phyloP scores from a whole-genome alignment of 2,329 filamentous ascomycete species.

The Nothophoma quercina region DNA sequence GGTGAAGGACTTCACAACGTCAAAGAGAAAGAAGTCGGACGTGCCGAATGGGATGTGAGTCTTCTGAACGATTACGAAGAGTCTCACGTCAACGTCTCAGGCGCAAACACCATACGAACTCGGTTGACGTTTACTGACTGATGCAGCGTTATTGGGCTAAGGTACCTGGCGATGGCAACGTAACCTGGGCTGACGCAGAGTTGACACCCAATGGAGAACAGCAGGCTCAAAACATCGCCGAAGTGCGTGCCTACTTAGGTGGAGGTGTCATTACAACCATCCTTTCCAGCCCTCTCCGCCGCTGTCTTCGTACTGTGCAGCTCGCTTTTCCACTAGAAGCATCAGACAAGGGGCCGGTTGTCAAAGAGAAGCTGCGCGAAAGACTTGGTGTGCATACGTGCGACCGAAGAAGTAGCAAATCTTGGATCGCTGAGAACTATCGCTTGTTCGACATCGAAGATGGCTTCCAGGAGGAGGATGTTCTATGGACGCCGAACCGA shows the following conservation, averaged over 20 bases:
- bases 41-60: constrained; percentile 69
- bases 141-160: constrained; percentile 66
- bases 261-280: constrained; percentile 34
- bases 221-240: constrained; percentile 64
- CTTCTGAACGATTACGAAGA: not conserved
- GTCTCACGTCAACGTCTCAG: not conserved
- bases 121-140: not conserved
- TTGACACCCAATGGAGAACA: constrained; percentile 63
- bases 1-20: constrained; percentile 70
- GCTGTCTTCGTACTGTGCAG: constrained; percentile 68
- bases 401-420: constrained; percentile 63
- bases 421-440: constrained; percentile 58
- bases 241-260: constrained; percentile 61
- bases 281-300: constrained; percentile 63
- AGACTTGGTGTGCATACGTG: constrained; percentile 71
- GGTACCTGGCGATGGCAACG: constrained; percentile 66
- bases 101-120: not conserved
- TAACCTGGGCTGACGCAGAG: constrained; percentile 66
- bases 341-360: constrained; percentile 49
- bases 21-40: constrained; percentile 69
- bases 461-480: constrained; percentile 65
- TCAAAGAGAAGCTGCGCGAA: constrained; percentile 70
- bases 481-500: constrained; percentile 49
- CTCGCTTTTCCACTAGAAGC: constrained; percentile 64
- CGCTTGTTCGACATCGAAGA: constrained; percentile 63